Evolutionary conservation across 441 rosid genomes (phyloP), one percentile per base, ranked within the genome.

Genomic region (Isatis lusitanica): DNA sequence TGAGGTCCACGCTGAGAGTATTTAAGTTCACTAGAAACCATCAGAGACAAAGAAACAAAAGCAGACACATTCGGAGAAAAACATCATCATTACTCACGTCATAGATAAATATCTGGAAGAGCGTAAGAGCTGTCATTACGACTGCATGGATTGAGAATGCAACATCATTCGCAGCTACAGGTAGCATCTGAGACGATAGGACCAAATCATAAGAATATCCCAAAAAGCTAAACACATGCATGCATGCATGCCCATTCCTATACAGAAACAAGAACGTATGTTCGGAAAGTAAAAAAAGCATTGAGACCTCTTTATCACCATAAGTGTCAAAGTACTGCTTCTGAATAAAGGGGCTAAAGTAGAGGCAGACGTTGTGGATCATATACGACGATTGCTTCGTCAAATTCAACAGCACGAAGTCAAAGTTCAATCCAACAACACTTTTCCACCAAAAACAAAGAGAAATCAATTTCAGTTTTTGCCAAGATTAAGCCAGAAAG

Each of bases 81-180:
- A 21, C 4, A 4, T 46, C 46, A 63, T 15, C 50, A 63, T 15
- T 43, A 71, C 92, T 87, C 63, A 92, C 99, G 21, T 94, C 94
- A 68, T 92, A 94, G 47, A 92, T 88, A 74, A 59, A 73, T 71
- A 92, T 88, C 78, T 94, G 99, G 71, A 92, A 70, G 61, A 94
- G 79, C 16, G 87, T 84, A 66, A 87, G 61, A 39, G 80, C 82
- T 30, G 99, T 92, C 82, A 92, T 47, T 28, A 88, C 53, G 73
- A 90, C 97, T 28, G 98, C 99, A 84, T 94, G 98, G 59, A 85
- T 81, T 33, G 99, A 94, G 75, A 94, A 92, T 3, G 99, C 97
- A 71, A 94, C 98, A 77, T 92, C 99, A 81, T 89, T 92, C 47
- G 94, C 91, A 76, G 97, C 99, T n/a, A 94, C 99, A 0, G 99